phyloP scores from a whole-genome alignment of 352 stramenopile genomes.

The Phytophthora syringae region DNA sequence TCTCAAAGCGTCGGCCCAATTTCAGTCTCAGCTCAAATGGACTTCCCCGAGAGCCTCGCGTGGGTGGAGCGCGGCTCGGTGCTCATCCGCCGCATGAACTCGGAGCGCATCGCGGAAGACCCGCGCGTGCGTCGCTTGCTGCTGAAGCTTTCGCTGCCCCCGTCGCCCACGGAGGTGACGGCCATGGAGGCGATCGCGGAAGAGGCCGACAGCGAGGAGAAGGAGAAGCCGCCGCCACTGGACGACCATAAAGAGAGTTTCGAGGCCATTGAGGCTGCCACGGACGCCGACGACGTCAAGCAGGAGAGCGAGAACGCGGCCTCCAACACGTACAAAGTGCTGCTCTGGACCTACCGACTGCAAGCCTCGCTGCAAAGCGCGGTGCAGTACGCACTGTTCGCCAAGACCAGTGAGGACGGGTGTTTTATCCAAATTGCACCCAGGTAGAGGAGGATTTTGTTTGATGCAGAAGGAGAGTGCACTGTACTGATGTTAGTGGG shows the following conservation, averaged over 20 bases:
- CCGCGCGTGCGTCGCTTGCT: constrained; percentile 74
- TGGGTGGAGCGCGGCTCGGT: constrained; percentile 86
- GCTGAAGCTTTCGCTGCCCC: constrained; percentile 41
- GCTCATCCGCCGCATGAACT: constrained; percentile 90
- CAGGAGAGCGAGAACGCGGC: constrained; percentile 81
- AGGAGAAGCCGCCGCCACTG: constrained; percentile 38
- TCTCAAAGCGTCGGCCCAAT: neutral
- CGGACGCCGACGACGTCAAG: constrained; percentile 58
- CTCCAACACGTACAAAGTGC: constrained; percentile 70
- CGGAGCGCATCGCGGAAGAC: constrained; percentile 86
- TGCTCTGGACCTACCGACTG: constrained; percentile 84
- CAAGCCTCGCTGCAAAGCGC: constrained; percentile 80
- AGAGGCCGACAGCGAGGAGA: constrained; percentile 38
- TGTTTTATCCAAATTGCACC: constrained; percentile 85
- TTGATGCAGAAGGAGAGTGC: neutral
- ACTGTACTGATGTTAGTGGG: constrained; percentile 3
- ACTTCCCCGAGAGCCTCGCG: constrained; percentile 56
- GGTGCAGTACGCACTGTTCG: constrained; percentile 77
- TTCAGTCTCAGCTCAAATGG: too few species aligned
- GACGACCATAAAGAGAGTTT: constrained; percentile 64
- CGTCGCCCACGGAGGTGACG: constrained; percentile 26
- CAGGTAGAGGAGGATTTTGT: constrained; percentile 39
- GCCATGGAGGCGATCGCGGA: constrained; percentile 42
- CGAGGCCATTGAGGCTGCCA: constrained; percentile 71
- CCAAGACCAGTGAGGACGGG: constrained; percentile 82